Percentiles rank a stretch among this genome's conserved stretches.
These are phyloP conservation scores for Colletotrichum graminicola DNA, from an alignment of 2,329 filamentous ascomycete species.

Conservation along the genomic window DNA sequence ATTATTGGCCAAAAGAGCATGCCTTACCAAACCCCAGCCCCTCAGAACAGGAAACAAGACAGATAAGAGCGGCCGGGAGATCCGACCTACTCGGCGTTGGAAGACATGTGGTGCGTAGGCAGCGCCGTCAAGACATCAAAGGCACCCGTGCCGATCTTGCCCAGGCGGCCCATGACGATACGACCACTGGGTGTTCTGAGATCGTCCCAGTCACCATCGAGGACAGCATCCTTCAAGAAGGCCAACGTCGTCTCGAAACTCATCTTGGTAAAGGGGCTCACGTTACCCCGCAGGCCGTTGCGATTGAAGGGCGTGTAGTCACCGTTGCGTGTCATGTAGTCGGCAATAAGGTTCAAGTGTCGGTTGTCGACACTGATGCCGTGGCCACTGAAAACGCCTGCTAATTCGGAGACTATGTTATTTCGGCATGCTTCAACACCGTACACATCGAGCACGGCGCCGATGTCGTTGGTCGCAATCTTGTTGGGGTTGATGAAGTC, in stretches of 20 bases:
- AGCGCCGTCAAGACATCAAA: conserved; percentile 85
- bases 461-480: conserved; percentile 93
- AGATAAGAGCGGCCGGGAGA: conserved; percentile 4
- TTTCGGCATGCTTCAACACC: conserved; percentile 93
- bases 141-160: conserved; percentile 87
- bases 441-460: conserved; percentile 84
- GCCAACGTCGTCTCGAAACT: conserved; percentile 97
- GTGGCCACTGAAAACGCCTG: conserved; percentile 88
- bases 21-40: conserved; percentile 17
- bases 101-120: conserved; percentile 61
- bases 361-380: conserved; percentile 92
- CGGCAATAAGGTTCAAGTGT: conserved; percentile 94
- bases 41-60: conserved; percentile 12
- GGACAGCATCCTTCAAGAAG: conserved; percentile 91
- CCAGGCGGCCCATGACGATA: conserved; percentile 87
- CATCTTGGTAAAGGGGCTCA: conserved; percentile 98
- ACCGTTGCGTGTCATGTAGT: conserved; percentile 96
- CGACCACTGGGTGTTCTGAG: conserved; percentile 86
- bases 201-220: conserved; percentile 92
- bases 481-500: conserved; percentile 88
- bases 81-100: conserved; percentile 29
- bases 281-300: conserved; percentile 85
- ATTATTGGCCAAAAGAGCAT: conserved; percentile 23
- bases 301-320: conserved; percentile 93
- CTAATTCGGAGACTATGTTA: conserved; percentile 88